These are phyloP conservation scores for Penicillium sp. DNA, from an alignment of 2,329 filamentous ascomycete genomes.

Conservation along the genomic window DNA sequence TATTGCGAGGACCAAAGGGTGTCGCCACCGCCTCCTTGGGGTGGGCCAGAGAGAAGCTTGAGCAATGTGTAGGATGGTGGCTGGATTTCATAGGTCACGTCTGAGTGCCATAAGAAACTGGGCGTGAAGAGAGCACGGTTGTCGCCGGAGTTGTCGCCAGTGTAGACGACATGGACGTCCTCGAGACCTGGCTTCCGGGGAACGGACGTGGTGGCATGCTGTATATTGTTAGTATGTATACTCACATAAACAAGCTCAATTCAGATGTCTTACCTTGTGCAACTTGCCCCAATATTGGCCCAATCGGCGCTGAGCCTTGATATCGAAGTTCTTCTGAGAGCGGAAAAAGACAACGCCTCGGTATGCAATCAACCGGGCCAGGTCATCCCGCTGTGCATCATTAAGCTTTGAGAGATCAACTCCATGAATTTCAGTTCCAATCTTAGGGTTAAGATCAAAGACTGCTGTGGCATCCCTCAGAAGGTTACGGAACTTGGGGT, in stretches of 20 bases:
- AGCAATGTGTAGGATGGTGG: conserved; percentile 58
- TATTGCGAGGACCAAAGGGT: conserved; percentile 59
- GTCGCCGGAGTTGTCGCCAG: conserved; percentile 52
- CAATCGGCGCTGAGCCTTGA: conserved; percentile 53
- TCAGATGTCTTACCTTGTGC: conserved; percentile 43
- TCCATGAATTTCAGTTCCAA: conserved; percentile 54
- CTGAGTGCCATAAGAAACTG: conserved; percentile 55
- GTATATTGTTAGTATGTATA: conserved; percentile 4
- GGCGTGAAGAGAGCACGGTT: conserved; percentile 55
- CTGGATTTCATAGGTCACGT: conserved; percentile 58
- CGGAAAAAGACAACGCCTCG: conserved; percentile 60
- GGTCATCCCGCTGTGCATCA: conserved; percentile 53
- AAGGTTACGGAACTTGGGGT: conserved; percentile 54
- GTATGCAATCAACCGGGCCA: conserved; percentile 53
- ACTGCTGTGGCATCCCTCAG: conserved; percentile 52
- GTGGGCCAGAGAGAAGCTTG: conserved; percentile 54
- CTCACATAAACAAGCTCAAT: background rate
- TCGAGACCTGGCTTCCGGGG: conserved; percentile 51
- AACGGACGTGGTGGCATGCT: conserved; percentile 54
- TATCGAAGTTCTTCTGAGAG: conserved; percentile 52
- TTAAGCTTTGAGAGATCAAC: conserved; percentile 51
- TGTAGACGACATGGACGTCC: conserved; percentile 57
- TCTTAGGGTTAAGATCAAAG: conserved; percentile 57
- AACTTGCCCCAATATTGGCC: conserved; percentile 53
- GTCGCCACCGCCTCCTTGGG: conserved; percentile 55